phyloP scores from a whole-genome alignment of 805 yeast genomes.

The Metschnikowia cerradonensis region DNA sequence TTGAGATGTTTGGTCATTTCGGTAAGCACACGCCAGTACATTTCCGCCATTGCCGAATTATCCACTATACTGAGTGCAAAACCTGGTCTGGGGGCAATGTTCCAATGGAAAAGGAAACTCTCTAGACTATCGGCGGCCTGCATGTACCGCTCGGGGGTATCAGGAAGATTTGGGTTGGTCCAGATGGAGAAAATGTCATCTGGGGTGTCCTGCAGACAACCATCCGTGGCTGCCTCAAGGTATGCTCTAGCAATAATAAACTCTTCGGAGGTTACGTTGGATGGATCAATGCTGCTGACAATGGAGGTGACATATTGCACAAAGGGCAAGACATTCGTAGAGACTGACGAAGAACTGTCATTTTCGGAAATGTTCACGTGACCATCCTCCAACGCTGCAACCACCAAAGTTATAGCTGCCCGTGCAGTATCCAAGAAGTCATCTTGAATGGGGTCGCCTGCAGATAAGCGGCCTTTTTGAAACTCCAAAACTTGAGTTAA shows the following conservation, averaged over 20 bases:
- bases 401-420: slow-evolving; percentile 26
- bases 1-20: slow-evolving; percentile 36
- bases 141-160: slow-evolving; percentile 35
- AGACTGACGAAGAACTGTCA: too few species aligned
- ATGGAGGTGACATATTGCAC: slow-evolving; percentile 4
- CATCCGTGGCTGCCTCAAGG: slow-evolving; percentile 5
- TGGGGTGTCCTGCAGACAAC: slow-evolving; percentile 15
- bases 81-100: slow-evolving; percentile 12
- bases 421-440: slow-evolving; percentile 34
- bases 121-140: slow-evolving; percentile 43
- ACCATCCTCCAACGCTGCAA: slow-evolving; percentile 26
- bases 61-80: background rate
- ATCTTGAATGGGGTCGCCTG: slow-evolving; percentile 17
- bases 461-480: slow-evolving; percentile 27
- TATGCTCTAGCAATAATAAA: slow-evolving; percentile 23
- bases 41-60: slow-evolving; percentile 11
- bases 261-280: background rate
- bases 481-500: slow-evolving; percentile 23
- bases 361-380: too few species aligned
- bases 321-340: slow-evolving; percentile 13
- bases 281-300: background rate
- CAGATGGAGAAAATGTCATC: slow-evolving; percentile 27
- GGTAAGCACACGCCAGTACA: slow-evolving; percentile 39
- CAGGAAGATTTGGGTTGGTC: slow-evolving; percentile 25
- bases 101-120: slow-evolving; percentile 37